Conservation (phyloP, 1,284 basidiomycete genomes). For the Boletus sp. region DNA sequence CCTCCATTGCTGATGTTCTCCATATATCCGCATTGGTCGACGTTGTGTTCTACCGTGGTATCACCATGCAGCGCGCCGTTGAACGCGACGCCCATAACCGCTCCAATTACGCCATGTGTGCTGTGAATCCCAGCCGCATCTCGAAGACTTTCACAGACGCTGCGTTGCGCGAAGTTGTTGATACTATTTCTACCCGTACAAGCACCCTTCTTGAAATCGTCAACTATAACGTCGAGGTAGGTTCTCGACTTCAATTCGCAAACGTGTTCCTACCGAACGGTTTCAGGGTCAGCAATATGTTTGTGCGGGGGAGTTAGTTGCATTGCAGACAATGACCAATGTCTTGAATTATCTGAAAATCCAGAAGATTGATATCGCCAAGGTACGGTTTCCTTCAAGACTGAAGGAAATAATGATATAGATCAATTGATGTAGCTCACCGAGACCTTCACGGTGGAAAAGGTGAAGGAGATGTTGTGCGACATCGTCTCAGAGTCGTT, state of each 20-base stretch:
- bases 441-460: slow-evolving; percentile 78
- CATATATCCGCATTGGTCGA: slow-evolving; percentile 95
- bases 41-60: slow-evolving; percentile 98
- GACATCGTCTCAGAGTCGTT: slow-evolving; percentile 89
- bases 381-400: slow-evolving; percentile 47
- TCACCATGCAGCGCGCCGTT: slow-evolving; percentile 98
- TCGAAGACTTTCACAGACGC: slow-evolving; percentile 91
- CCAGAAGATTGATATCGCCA: slow-evolving; percentile 93
- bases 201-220: slow-evolving; percentile 90
- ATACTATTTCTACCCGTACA: slow-evolving; percentile 76
- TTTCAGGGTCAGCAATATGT: slow-evolving; percentile 92
- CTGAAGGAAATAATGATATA: slow-evolving; percentile 6
- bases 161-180: slow-evolving; percentile 92
- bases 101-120: slow-evolving; percentile 98
- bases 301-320: slow-evolving; percentile 92
- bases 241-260: slow-evolving; percentile 19
- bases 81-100: slow-evolving; percentile 90
- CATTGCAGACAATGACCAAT: slow-evolving; percentile 91
- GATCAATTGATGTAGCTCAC: slow-evolving; percentile 56
- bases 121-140: slow-evolving; percentile 94
- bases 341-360: slow-evolving; percentile 96
- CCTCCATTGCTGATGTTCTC: slow-evolving; percentile 94
- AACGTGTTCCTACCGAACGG: not conserved
- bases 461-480: slow-evolving; percentile 87
- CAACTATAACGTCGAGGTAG: slow-evolving; percentile 94